Evolutionary conservation across 2,329 filamentous ascomycete species (phyloP).

Genomic region (Endothia cerciana): DNA sequence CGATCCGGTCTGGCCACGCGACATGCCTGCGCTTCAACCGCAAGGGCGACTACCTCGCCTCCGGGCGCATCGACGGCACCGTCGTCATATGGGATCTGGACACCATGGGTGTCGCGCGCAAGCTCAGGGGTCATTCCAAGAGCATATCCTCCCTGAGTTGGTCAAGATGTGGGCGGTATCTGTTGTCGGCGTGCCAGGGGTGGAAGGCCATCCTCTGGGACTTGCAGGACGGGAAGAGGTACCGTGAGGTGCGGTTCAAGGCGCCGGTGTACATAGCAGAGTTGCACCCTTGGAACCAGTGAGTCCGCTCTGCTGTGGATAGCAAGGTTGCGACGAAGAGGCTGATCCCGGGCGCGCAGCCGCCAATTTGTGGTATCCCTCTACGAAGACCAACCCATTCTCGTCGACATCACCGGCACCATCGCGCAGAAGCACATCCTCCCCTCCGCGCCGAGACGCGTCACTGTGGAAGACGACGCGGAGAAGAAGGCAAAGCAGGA

Average conservation of each 20-base stretch:
- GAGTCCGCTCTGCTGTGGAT: conserved; percentile 38
- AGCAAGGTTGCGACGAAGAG: not conserved
- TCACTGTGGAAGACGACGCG: conserved; percentile 70
- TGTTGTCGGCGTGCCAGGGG: conserved; percentile 91
- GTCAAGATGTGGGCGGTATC: conserved; percentile 88
- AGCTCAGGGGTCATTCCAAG: conserved; percentile 88
- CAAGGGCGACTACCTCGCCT: conserved; percentile 91
- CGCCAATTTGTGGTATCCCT: conserved; percentile 87
- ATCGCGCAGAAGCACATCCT: conserved; percentile 76
- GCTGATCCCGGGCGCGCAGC: conserved; percentile 49
- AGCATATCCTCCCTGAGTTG: conserved; percentile 95
- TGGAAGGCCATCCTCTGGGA: conserved; percentile 99
- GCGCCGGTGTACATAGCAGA: conserved; percentile 96
- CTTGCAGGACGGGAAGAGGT: conserved; percentile 67
- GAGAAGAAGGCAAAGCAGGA: conserved; percentile 79
- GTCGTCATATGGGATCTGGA: conserved; percentile 97
- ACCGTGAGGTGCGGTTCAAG: conserved; percentile 87
- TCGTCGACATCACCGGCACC: conserved; percentile 77
- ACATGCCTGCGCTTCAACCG: conserved; percentile 85
- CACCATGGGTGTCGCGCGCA: conserved; percentile 94
- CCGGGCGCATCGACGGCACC: conserved; percentile 90
- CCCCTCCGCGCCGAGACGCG: conserved; percentile 79
- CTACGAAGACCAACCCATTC: conserved; percentile 88
- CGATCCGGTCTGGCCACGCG: conserved; percentile 73
- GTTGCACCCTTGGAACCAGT: conserved; percentile 90